Evolutionary conservation across 1,139 yeast genomes (phyloP).

Genomic region (Pichia kudriavzevii): DNA sequence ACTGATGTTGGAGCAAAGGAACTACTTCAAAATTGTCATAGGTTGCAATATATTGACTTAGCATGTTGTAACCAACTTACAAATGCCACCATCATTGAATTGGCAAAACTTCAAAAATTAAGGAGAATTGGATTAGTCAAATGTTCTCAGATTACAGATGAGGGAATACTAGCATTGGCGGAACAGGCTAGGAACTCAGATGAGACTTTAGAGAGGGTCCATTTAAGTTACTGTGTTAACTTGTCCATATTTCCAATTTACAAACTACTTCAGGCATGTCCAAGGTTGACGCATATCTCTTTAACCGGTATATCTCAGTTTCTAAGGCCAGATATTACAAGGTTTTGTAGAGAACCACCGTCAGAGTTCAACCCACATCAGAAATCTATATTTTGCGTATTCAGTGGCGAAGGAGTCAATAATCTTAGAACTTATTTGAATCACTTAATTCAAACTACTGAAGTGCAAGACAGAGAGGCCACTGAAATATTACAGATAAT

Average conservation of each 20-base stretch:
- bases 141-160: conserved; percentile 82
- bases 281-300: conserved; percentile 78
- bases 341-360: conserved; percentile 91
- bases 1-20: conserved; percentile 83
- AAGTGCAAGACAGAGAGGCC: conserved; percentile 25
- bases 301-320: conserved; percentile 87
- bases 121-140: conserved; percentile 91
- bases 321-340: conserved; percentile 75
- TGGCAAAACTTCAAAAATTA: conserved; percentile 70
- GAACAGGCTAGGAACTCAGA: conserved; percentile 65
- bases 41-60: conserved; percentile 87
- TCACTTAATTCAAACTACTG: conserved; percentile 25
- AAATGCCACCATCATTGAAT: conserved; percentile 70
- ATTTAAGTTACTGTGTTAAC: conserved; percentile 83
- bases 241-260: conserved; percentile 67
- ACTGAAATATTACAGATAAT: conserved; percentile 26
- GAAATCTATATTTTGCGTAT: conserved; percentile 82
- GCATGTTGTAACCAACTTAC: conserved; percentile 93
- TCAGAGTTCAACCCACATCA: conserved; percentile 87
- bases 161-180: conserved; percentile 74
- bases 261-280: conserved; percentile 70
- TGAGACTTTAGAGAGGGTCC: conserved; percentile 83
- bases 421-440: conserved; percentile 25
- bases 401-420: conserved; percentile 85
- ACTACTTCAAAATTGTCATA: conserved; percentile 69